Percentiles rank a stretch among this genome's conserved stretches.
Evolutionary conservation across 768 basidiomycete genomes (phyloP).

Genomic region (Tulasnella sp.): DNA sequence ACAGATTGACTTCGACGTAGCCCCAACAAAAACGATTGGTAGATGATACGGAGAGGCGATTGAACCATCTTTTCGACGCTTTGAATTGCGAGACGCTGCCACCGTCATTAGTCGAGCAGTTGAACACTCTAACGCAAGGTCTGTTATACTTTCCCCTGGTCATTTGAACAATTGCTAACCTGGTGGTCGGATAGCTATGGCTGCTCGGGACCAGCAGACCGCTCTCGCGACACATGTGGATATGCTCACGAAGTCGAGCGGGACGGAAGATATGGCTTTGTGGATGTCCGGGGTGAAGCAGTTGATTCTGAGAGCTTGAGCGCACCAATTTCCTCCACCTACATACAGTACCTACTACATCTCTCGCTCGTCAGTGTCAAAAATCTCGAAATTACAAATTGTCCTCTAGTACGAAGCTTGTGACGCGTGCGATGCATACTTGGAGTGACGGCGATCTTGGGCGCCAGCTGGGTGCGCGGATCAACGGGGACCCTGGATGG

Average conservation of each 20-base stretch:
- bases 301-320: constrained; percentile 36
- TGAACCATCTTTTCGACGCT: constrained; percentile 82
- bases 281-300: constrained; percentile 91
- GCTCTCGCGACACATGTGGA: constrained; percentile 80
- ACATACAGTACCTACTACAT: not conserved
- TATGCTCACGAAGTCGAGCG: constrained; percentile 64
- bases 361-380: not conserved
- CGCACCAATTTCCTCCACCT: not conserved
- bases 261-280: constrained; percentile 70
- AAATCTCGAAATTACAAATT: not conserved
- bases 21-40: constrained; percentile 72
- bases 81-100: constrained; percentile 82
- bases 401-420: not conserved
- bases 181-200: constrained; percentile 50
- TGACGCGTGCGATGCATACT: not conserved
- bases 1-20: constrained; percentile 28
- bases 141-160: constrained; percentile 15
- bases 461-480: not conserved
- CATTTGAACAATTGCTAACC: not conserved
- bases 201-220: constrained; percentile 58
- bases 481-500: not conserved
- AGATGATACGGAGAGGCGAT: constrained; percentile 76
- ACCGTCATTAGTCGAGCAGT: constrained; percentile 52
- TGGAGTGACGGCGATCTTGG: not conserved
- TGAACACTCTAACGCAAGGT: constrained; percentile 67